Evolutionary conservation across 148 eudicot genomes (phyloP), one percentile per base, ranked within the genome.

Genomic region (Vaccinium vitisidaea): DNA sequence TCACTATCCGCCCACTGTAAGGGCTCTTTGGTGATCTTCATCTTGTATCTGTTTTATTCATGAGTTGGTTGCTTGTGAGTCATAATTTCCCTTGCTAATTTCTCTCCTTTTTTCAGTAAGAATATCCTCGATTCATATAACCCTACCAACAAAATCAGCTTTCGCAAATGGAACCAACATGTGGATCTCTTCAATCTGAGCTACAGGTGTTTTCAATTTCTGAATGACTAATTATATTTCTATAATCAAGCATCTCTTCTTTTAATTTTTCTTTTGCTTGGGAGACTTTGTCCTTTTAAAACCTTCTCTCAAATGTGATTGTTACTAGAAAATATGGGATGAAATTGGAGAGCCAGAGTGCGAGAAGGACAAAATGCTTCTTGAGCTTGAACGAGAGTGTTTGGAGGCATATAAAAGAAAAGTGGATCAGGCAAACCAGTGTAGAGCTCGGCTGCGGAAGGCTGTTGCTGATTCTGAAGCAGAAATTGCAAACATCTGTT

Each of bases 241-340:
- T 14, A 73, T 59, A 30, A 23, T 84, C n/a, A 46, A 36, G 32
- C 19, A 75, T 32, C 23, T 75, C 13, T 0, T 69, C 36, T 10
- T 4, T 46, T 2, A 39, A 43, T 5, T 18, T 85, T 52, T 23
- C 16, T 73, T 69, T 82, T 18, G 4, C 13, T 49, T 79, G 18
- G 52, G 58, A 30, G 15, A 21, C 10, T 23, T 58, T 58, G 56
- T 75, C 61, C 70, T 48, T 74, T 0, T 11, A 69, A 49, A 69
- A n/a, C 49, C n/a, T 59, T 27, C 30, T 49, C 19, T 80, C 70
- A 52, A 27, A 78, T 80, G 15, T 43, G 70, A 39, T 70, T 65
- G n/a, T 81, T 52, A 88, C 59, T 82, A 95, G 98, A 92, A 90
- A 91, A 93, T 95, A 88, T 94, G 98, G 98, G 91, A 92, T 89